Base-by-base conservation (phyloP, 768 basidiomycete genomes). In the Mycena belliarum region DNA sequence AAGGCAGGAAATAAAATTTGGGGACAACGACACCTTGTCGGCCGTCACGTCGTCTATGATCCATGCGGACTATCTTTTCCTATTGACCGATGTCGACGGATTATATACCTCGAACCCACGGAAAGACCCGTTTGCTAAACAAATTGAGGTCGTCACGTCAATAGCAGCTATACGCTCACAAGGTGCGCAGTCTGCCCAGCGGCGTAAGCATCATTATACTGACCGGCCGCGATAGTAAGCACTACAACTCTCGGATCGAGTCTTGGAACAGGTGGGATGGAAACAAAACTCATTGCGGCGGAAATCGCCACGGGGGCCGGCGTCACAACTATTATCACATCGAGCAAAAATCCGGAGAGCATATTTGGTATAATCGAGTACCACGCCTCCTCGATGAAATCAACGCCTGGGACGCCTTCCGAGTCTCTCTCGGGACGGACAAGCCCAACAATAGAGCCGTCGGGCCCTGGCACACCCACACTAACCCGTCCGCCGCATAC, bases 1-100 rank as follows among this genome's bases (percentile, higher is more conserved):
- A 4, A 15, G n/a, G n/a, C 67, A 95, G 93, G 97, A 99, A 88
- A 98, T 99, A 61, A 96, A 95, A 91, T 99, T 99, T 65, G 97
- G 97, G 46, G 97, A 98, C 75, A 98, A 98, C 71, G 97, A 99
- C 70, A 98, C 96, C 0, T 78, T 99, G 18, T 98, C 96, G 38
- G 97, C 97, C 20, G 95, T 99, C 58, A 95, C 97, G 0, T 89
- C 95, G 4, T 92, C 93, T 8, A 98, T 99, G 91, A 88, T 98
- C 24, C 93, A 96, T 63, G 97, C 97, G 18, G 96, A 98, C 72
- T 99, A 95, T 70, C 85, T 98, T 12, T 98, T 98, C 72, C 82
- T 99, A 3, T 76, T 98, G 35, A 99, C 97, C 2, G 97, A 99
- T 65, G 97, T 99, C 6, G 95, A 98, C 59, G 93, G 93, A 5